A percentile compares a stretch with the other conserved stretches of the same genome.
Evolutionary conservation across 2,329 filamentous ascomycete species (phyloP).

Genomic region (Epichloe festucae): DNA sequence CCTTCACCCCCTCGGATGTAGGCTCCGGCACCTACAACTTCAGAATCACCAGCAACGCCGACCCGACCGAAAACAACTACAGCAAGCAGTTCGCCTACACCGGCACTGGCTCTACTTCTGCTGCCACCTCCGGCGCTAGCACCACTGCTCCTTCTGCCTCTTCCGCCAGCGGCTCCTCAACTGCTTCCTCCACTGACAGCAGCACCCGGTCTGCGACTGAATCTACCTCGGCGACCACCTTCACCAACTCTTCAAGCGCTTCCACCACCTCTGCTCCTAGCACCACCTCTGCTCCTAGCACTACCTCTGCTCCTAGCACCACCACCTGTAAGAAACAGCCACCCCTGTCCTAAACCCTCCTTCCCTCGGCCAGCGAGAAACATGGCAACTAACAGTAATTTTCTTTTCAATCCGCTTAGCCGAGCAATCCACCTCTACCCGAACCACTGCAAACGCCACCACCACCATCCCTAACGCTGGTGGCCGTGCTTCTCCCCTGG

Average conservation of each 20-base stretch:
- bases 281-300: slow-evolving; percentile 4
- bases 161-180: neutral
- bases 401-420: neutral
- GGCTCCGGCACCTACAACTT: slow-evolving; percentile 22
- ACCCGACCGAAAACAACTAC: slow-evolving; percentile 18
- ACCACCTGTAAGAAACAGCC: slow-evolving; percentile 5
- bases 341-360: neutral
- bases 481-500: slow-evolving; percentile 17
- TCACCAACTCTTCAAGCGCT: slow-evolving; percentile 1
- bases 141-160: slow-evolving; percentile 5
- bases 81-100: slow-evolving; percentile 18
- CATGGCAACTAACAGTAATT: neutral
- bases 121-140: slow-evolving; percentile 4
- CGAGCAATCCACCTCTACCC: neutral
- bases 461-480: slow-evolving; percentile 19
- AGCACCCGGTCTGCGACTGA: slow-evolving; percentile 4
- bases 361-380: neutral
- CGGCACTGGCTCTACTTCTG: slow-evolving; percentile 11
- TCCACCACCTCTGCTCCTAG: neutral
- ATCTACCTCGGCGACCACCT: slow-evolving; percentile 1
- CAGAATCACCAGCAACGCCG: slow-evolving; percentile 18
- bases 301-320: slow-evolving; percentile 7
- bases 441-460: slow-evolving; percentile 1
- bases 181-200: slow-evolving; percentile 5
- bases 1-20: slow-evolving; percentile 15